These are phyloP conservation scores for Melampsora larici-populina DNA, from an alignment of 1,284 basidiomycete genomes.

Conservation along the genomic window DNA sequence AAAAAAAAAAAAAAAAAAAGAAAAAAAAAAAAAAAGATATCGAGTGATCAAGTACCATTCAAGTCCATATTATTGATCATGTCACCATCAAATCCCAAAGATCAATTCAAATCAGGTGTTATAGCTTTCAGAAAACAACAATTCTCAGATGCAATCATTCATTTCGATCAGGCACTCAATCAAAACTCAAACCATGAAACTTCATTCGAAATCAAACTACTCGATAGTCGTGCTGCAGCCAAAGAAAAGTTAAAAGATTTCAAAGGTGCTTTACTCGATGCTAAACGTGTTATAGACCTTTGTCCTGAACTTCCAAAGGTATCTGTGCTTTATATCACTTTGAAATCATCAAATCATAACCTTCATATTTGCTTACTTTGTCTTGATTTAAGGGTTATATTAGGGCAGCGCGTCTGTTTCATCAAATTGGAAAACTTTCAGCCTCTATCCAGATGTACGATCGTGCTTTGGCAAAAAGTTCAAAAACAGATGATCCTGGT, in stretches of 20 bases:
- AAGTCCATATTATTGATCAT: too few species aligned
- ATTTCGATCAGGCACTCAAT: constrained; percentile 30
- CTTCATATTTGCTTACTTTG: neutral
- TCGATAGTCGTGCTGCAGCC: constrained; percentile 37
- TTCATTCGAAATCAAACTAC: constrained; percentile 12
- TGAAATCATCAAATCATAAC: neutral
- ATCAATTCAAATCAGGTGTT: constrained; percentile 20
- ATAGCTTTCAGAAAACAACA: constrained; percentile 18
- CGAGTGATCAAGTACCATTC: too few species aligned
- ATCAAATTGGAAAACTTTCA: constrained; percentile 17
- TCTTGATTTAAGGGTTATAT: constrained; percentile 22
- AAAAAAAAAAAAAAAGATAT: too few species aligned
- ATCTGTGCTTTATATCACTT: neutral
- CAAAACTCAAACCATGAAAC: constrained; percentile 2
- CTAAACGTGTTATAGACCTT: constrained; percentile 27
- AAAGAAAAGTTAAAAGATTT: constrained; percentile 34
- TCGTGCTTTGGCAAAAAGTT: constrained; percentile 2
- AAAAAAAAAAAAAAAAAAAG: too few species aligned
- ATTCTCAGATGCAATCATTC: constrained; percentile 19
- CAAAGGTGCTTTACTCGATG: constrained; percentile 18
- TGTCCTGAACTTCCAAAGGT: constrained; percentile 21
- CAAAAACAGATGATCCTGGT: too few species aligned
- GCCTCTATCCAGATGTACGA: constrained; percentile 35
- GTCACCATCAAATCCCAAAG: too few species aligned
- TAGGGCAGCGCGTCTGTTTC: constrained; percentile 27